Conservation (phyloP, 768 basidiomycete species). For the Pilatotrama ljubarskyi region DNA sequence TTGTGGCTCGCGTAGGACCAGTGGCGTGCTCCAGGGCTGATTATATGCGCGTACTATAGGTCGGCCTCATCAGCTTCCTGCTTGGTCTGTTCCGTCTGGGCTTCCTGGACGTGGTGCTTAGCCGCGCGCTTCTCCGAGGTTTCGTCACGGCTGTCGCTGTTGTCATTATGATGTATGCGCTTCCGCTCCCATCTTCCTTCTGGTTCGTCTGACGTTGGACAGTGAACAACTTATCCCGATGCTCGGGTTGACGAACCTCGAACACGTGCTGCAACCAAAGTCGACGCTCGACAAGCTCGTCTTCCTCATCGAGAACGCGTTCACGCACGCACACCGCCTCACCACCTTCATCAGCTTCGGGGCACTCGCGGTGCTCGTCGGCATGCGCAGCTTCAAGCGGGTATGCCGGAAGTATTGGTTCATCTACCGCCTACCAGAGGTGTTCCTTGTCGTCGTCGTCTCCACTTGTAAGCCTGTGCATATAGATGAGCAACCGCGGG, state of each 20-base stretch:
- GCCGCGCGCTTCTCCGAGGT: conserved; percentile 83
- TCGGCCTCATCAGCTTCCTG: conserved; percentile 81
- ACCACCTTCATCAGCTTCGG: conserved; percentile 78
- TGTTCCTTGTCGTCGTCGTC: conserved; percentile 80
- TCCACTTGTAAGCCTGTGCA: conserved; percentile 63
- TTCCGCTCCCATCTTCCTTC: background rate
- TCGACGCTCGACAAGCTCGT: conserved; percentile 74
- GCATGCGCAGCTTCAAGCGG: conserved; percentile 57
- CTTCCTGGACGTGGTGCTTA: conserved; percentile 91
- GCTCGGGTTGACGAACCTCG: conserved; percentile 71
- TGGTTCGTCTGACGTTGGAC: background rate
- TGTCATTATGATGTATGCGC: conserved; percentile 76
- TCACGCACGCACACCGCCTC: conserved; percentile 55
- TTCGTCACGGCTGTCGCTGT: conserved; percentile 85
- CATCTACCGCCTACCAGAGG: conserved; percentile 86
- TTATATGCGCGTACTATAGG: conserved; percentile 41
- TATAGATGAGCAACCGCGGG: background rate
- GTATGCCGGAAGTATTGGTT: conserved; percentile 61
- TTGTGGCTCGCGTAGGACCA: conserved; percentile 15
- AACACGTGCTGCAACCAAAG: conserved; percentile 56
- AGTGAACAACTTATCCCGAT: conserved; percentile 89
- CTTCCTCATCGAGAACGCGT: conserved; percentile 66
- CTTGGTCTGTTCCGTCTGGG: conserved; percentile 88
- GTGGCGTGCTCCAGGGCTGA: background rate
- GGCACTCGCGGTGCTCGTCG: conserved; percentile 65